phyloP scores from a whole-genome alignment of 352 stramenopile species.

The Blastocystis sp. region DNA sequence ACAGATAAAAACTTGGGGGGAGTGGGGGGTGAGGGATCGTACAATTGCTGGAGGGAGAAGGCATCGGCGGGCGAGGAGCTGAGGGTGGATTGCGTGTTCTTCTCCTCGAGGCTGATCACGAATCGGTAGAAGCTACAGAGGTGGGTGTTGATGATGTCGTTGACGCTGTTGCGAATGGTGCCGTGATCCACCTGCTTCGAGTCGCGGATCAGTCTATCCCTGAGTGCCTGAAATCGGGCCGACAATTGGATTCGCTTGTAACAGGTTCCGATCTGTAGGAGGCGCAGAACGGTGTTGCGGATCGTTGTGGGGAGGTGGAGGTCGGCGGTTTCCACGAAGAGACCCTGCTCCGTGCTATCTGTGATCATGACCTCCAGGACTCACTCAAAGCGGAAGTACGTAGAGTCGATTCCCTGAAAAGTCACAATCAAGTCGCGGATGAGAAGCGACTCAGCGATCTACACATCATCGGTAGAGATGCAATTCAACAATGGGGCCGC shows the following conservation, averaged over 20 bases:
- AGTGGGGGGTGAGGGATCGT: background rate
- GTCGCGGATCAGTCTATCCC: slow-evolving; percentile 32
- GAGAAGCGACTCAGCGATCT: slow-evolving; percentile 45
- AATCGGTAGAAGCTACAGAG: slow-evolving; percentile 59
- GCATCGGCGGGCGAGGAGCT: background rate
- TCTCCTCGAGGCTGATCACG: slow-evolving; percentile 52
- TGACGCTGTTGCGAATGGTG: slow-evolving; percentile 58
- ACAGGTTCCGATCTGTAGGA: slow-evolving; percentile 26
- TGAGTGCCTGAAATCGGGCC: background rate
- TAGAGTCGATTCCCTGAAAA: slow-evolving; percentile 48
- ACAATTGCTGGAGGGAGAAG: slow-evolving; percentile 41
- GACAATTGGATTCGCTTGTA: slow-evolving; percentile 40
- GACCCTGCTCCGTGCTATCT: background rate
- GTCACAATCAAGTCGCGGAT: slow-evolving; percentile 56
- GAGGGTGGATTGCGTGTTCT: background rate
- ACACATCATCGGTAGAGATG: too few relatives aligned
- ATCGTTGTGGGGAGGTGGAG: slow-evolving; percentile 28
- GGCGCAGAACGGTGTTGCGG: slow-evolving; percentile 24
- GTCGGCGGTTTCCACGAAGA: background rate
- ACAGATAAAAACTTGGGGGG: slow-evolving; percentile 20
- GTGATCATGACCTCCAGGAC: background rate
- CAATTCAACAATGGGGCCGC: too few relatives aligned
- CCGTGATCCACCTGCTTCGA: slow-evolving; percentile 51
- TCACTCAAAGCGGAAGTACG: slow-evolving; percentile 30
- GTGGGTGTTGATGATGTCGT: slow-evolving; percentile 55